Conservation (phyloP, 495 filamentous ascomycete genomes). For the Xylaria longipes region DNA sequence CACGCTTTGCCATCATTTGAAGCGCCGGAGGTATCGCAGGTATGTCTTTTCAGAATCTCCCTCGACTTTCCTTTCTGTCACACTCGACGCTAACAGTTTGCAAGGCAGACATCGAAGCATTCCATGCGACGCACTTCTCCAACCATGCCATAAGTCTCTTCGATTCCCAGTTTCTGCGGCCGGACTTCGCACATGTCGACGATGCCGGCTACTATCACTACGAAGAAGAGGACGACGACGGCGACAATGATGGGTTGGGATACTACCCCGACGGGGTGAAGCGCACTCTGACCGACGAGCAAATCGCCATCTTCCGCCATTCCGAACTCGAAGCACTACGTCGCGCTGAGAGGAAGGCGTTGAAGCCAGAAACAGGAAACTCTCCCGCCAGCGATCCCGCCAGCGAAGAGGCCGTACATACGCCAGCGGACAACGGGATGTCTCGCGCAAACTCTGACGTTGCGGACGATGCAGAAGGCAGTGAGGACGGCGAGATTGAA, state of each 20-base stretch:
- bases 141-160: conserved; percentile 53
- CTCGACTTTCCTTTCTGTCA: background rate
- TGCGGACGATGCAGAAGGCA: conserved; percentile 34
- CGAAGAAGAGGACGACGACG: conserved; percentile 54
- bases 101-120: conserved; percentile 75
- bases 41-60: conserved; percentile 38
- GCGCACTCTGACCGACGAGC: conserved; percentile 88
- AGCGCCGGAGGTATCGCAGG: conserved; percentile 57
- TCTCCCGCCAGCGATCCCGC: conserved; percentile 6
- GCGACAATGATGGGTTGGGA: conserved; percentile 77
- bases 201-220: conserved; percentile 41
- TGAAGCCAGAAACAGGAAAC: conserved; percentile 26
- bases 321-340: conserved; percentile 82
- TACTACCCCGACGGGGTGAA: conserved; percentile 91
- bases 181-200: conserved; percentile 32
- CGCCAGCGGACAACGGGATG: conserved; percentile 27
- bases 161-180: conserved; percentile 50
- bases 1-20: conserved; percentile 21
- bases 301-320: conserved; percentile 89
- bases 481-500: conserved; percentile 43
- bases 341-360: conserved; percentile 47
- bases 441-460: conserved; percentile 30
- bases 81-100: conserved; percentile 35
- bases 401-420: conserved; percentile 22
- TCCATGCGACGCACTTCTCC: conserved; percentile 72